A percentile compares a stretch with the other conserved stretches of the same genome.
These are phyloP conservation scores for Elaeis oleifera DNA, from an alignment of 202 grass and related monocot species.

Conservation along the genomic window DNA sequence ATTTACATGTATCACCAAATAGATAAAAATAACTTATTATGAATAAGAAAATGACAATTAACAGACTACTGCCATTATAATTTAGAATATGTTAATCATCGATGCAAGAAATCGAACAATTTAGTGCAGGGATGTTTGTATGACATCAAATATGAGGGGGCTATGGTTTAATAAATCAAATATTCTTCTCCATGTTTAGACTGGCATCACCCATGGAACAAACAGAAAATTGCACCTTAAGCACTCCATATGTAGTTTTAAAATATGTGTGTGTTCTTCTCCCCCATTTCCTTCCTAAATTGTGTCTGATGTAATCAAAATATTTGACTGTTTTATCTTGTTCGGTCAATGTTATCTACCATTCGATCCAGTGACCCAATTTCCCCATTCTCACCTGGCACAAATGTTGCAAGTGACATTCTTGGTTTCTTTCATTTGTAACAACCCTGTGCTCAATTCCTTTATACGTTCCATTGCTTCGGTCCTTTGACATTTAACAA, in stretches of 20 bases:
- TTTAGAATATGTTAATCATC: no score
- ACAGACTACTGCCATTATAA: no score
- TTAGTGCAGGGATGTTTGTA: no score
- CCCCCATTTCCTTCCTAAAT: constrained; percentile 8
- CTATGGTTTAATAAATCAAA: no score
- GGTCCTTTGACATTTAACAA: constrained; percentile 7
- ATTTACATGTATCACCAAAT: no score
- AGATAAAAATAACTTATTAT: no score
- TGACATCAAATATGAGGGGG: no score
- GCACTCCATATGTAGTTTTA: neutral
- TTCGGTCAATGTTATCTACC: neutral
- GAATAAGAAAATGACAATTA: no score
- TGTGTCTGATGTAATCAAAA: constrained; percentile 6
- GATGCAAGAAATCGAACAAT: no score
- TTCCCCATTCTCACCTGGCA: neutral
- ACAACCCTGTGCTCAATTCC: constrained; percentile 56
- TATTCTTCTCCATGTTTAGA: no score
- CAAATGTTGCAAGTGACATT: constrained; percentile 37
- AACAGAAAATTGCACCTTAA: neutral
- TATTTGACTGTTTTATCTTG: neutral
- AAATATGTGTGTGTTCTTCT: neutral
- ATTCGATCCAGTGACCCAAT: constrained; percentile 1
- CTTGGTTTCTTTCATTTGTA: constrained; percentile 32
- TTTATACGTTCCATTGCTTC: constrained; percentile 42
- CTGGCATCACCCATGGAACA: no score